phyloP scores from a whole-genome alignment of 129 eudicot species.

The Centaurea solstitialis region DNA sequence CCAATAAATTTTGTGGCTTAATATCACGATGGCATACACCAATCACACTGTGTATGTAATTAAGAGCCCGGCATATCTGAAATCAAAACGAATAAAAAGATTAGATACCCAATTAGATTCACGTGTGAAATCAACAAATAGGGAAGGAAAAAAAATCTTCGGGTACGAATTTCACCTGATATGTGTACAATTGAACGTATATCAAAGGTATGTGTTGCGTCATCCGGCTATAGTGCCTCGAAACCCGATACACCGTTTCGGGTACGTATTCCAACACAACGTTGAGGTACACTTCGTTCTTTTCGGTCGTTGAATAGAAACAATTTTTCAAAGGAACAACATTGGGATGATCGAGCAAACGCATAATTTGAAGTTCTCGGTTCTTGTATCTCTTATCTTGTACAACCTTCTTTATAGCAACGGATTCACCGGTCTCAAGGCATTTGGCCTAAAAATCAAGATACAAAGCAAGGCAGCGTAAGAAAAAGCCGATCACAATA shows the following conservation, averaged over 20 bases:
- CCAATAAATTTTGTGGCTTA: constrained; percentile 92
- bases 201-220: constrained; percentile 37
- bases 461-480: not conserved
- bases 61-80: constrained; percentile 91
- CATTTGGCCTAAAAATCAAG: constrained; percentile 32
- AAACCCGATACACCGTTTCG: constrained; percentile 38
- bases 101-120: not conserved
- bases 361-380: constrained; percentile 41
- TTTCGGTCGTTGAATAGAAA: constrained; percentile 42
- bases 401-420: constrained; percentile 43
- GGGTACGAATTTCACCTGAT: constrained; percentile 27
- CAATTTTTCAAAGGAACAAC: constrained; percentile 35
- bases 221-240: constrained; percentile 37
- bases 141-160: not conserved
- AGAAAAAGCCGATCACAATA: not conserved
- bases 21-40: constrained; percentile 98
- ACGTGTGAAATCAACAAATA: not conserved
- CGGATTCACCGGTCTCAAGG: constrained; percentile 40
- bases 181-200: constrained; percentile 40
- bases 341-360: constrained; percentile 38
- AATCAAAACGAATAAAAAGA: not conserved
- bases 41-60: constrained; percentile 80
- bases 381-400: constrained; percentile 42
- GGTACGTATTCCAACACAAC: constrained; percentile 37
- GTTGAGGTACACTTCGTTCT: constrained; percentile 39